Conservation (phyloP, 1,139 yeast species). For the Yamadazyma sp. region DNA sequence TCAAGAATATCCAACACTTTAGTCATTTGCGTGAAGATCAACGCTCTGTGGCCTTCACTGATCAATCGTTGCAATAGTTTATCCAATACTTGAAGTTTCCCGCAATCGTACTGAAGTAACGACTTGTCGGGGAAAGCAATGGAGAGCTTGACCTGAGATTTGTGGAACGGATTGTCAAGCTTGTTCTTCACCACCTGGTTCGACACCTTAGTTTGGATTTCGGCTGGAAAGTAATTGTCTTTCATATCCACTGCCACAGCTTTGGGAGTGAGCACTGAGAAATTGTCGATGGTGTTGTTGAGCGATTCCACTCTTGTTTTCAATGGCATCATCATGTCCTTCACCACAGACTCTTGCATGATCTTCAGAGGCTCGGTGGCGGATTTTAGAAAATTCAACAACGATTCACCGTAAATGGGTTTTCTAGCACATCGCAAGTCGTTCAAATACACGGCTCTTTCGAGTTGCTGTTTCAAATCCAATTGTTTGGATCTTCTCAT, state of each 20-base stretch:
- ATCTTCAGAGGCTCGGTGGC: slow-evolving; percentile 14
- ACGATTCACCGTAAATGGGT: slow-evolving; percentile 57
- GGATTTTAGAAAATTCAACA: slow-evolving; percentile 24
- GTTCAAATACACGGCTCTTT: slow-evolving; percentile 65
- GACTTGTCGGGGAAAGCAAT: slow-evolving; percentile 97
- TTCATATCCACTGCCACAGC: slow-evolving; percentile 80
- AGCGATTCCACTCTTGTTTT: slow-evolving; percentile 42
- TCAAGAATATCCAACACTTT: slow-evolving; percentile 91
- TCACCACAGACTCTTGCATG: slow-evolving; percentile 17
- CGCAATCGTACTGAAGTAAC: slow-evolving; percentile 91
- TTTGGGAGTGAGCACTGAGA: slow-evolving; percentile 84
- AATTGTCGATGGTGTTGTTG: slow-evolving; percentile 64
- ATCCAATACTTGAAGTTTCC: slow-evolving; percentile 87
- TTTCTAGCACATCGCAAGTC: slow-evolving; percentile 54
- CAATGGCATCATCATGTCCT: slow-evolving; percentile 38
- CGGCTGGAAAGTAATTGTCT: slow-evolving; percentile 49
- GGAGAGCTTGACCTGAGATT: slow-evolving; percentile 80
- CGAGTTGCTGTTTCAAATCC: slow-evolving; percentile 49
- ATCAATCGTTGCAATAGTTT: slow-evolving; percentile 71
- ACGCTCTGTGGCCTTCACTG: slow-evolving; percentile 86
- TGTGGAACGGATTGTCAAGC: slow-evolving; percentile 70
- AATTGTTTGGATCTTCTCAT: slow-evolving; percentile 52
- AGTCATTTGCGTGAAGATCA: slow-evolving; percentile 98
- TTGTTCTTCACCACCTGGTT: slow-evolving; percentile 34
- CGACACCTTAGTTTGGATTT: slow-evolving; percentile 30